These are phyloP conservation scores for Aspergillus persii DNA, from an alignment of 2,329 filamentous ascomycete genomes.

Conservation along the genomic window DNA sequence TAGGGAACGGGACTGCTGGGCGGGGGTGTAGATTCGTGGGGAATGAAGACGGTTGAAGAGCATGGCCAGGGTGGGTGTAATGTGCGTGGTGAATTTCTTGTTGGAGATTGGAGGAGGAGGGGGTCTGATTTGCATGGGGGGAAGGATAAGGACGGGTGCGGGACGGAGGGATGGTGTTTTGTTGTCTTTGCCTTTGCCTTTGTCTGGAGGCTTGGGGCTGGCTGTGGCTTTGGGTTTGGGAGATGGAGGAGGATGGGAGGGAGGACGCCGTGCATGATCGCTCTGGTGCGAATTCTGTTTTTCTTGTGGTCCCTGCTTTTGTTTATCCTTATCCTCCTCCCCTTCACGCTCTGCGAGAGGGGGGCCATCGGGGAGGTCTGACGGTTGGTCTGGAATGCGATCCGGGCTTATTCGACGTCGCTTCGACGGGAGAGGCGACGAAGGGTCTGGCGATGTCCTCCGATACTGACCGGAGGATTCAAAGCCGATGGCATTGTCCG, in stretches of 20 bases:
- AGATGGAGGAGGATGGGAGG: not conserved
- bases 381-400: not conserved
- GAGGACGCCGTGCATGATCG: not conserved
- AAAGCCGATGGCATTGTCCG: not conserved
- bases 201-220: not conserved
- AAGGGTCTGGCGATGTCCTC: not conserved
- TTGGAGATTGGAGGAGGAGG: conserved; percentile 54
- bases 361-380: not conserved
- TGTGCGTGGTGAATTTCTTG: conserved; percentile 49
- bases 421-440: conserved; percentile 5
- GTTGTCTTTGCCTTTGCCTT: not conserved
- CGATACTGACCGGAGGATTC: not conserved
- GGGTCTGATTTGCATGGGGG: conserved; percentile 46
- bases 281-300: not conserved
- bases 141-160: not conserved
- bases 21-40: conserved; percentile 54
- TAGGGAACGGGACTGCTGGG: conserved; percentile 49
- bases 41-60: conserved; percentile 56
- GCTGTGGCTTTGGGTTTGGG: not conserved
- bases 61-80: conserved; percentile 56
- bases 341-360: not conserved
- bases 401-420: conserved; percentile 10
- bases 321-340: not conserved
- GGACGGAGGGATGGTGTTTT: not conserved
- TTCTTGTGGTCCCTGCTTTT: not conserved